A percentile compares a stretch with the other conserved stretches of the same genome.
Conservation (phyloP, 2,329 filamentous ascomycete genomes). For the Fragosphaeria purpurea region DNA sequence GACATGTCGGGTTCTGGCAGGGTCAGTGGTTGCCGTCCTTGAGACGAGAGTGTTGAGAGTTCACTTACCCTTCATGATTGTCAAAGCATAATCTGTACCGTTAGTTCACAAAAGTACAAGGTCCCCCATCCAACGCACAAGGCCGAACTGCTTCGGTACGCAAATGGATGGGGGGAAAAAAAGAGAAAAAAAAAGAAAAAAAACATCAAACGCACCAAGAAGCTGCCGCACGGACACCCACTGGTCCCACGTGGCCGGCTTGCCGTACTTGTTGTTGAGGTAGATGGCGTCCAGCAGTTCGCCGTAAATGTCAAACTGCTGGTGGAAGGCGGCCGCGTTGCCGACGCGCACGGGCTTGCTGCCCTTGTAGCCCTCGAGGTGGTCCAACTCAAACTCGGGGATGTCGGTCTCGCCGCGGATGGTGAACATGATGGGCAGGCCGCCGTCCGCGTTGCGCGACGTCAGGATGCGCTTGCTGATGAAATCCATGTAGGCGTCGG, state of each 20-base stretch:
- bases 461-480: conserved; percentile 61
- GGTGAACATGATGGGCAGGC: conserved; percentile 72
- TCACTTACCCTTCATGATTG: conserved; percentile 46
- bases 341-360: conserved; percentile 67
- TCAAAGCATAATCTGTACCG: conserved; percentile 54
- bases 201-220: conserved; percentile 30
- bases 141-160: no score
- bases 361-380: conserved; percentile 62
- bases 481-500: conserved; percentile 69
- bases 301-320: conserved; percentile 71
- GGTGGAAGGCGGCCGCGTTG: conserved; percentile 66
- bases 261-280: conserved; percentile 70
- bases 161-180: no score
- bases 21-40: neutral
- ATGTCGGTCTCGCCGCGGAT: conserved; percentile 67
- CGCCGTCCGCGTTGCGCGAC: conserved; percentile 48
- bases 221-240: conserved; percentile 63
- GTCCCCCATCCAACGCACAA: no score
- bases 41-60: neutral
- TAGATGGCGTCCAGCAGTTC: conserved; percentile 71
- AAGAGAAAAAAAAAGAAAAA: neutral
- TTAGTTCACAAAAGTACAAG: neutral
- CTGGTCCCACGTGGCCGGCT: conserved; percentile 65
- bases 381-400: conserved; percentile 56
- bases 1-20: conserved; percentile 60